A percentile compares a stretch with the other conserved stretches of the same genome.
Conservation (phyloP, 306 rosid genomes). For the Vigna unguiculata region DNA sequence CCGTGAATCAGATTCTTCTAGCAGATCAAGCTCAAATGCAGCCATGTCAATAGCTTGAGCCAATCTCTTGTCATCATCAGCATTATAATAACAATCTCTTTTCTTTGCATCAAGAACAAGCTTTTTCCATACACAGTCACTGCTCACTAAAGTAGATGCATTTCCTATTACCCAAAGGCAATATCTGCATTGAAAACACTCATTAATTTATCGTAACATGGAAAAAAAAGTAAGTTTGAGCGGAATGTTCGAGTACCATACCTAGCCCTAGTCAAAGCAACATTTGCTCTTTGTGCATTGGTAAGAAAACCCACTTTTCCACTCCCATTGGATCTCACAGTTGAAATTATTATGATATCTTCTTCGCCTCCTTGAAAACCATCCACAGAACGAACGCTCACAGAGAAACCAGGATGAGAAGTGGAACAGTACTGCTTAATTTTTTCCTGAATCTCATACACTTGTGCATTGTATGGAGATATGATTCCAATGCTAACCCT, state of each 20-base stretch:
- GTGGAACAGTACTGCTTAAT: not conserved
- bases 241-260: not conserved
- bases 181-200: not conserved
- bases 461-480: constrained; percentile 13
- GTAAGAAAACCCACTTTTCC: not conserved
- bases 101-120: constrained; percentile 53
- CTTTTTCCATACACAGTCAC: constrained; percentile 53
- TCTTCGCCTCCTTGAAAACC: not conserved
- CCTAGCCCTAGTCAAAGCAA: not conserved
- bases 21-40: constrained; percentile 41
- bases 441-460: constrained; percentile 2
- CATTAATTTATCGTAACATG: not conserved
- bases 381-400: not conserved
- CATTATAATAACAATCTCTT: constrained; percentile 53
- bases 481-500: not conserved
- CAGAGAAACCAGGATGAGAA: not conserved
- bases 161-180: constrained; percentile 8
- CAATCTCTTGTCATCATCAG: constrained; percentile 51
- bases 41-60: constrained; percentile 36
- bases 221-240: not conserved
- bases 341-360: constrained; percentile 5
- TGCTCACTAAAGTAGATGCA: constrained; percentile 41
- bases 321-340: constrained; percentile 11
- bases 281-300: constrained; percentile 2
- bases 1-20: not conserved